Percentiles rank a stretch among this genome's conserved stretches.
Conservation (phyloP, 768 basidiomycete species). For the Chalciporus piperatus region DNA sequence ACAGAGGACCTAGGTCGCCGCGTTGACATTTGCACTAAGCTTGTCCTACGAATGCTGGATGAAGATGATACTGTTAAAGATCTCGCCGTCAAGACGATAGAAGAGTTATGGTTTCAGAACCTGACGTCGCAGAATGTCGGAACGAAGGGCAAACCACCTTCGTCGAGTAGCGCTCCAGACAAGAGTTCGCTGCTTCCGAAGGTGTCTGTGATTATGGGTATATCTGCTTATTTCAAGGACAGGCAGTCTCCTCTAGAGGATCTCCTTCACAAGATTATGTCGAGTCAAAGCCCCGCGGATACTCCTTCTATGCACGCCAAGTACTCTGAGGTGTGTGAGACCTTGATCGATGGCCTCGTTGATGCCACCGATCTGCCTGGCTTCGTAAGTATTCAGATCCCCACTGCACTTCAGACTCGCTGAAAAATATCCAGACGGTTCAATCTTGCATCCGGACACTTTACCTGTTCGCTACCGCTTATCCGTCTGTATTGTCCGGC, state of each 20-base stretch:
- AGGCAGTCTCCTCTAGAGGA: slow-evolving; percentile 83
- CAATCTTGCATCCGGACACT: slow-evolving; percentile 85
- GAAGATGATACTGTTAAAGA: slow-evolving; percentile 97
- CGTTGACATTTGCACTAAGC: slow-evolving; percentile 76
- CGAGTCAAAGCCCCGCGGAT: slow-evolving; percentile 61
- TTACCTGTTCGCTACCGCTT: slow-evolving; percentile 76
- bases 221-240: slow-evolving; percentile 79
- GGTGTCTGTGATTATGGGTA: slow-evolving; percentile 82
- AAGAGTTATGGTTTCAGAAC: slow-evolving; percentile 84
- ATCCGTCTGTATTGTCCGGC: slow-evolving; percentile 81
- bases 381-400: slow-evolving; percentile 50
- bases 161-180: slow-evolving; percentile 38
- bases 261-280: slow-evolving; percentile 78
- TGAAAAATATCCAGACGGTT: slow-evolving; percentile 40
- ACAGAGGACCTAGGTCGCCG: slow-evolving; percentile 57
- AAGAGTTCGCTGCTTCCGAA: slow-evolving; percentile 59
- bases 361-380: slow-evolving; percentile 80
- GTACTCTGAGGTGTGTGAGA: slow-evolving; percentile 82
- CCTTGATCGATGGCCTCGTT: slow-evolving; percentile 82
- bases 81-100: slow-evolving; percentile 82
- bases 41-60: slow-evolving; percentile 83
- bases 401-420: too few relatives aligned
- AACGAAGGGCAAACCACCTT: slow-evolving; percentile 36
- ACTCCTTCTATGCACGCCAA: slow-evolving; percentile 54
- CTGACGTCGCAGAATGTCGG: slow-evolving; percentile 28